These are phyloP conservation scores for Solanum bulbocastanum DNA, from an alignment of 257 asterid genomes.

Conservation along the genomic window DNA sequence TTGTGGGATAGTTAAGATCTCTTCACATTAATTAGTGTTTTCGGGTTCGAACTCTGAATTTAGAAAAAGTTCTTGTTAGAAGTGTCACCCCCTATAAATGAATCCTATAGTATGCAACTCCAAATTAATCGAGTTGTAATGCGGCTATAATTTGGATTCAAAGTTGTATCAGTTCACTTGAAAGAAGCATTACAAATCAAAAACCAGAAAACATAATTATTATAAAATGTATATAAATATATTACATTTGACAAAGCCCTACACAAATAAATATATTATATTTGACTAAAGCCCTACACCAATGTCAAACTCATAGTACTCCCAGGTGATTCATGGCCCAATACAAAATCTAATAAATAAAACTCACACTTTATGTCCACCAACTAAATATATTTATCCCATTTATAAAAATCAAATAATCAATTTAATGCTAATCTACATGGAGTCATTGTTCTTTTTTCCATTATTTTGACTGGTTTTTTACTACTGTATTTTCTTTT, in stretches of 20 bases:
- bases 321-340: neutral
- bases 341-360: neutral
- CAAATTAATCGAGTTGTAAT: no score
- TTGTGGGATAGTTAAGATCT: no score
- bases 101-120: accelerated
- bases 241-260: neutral
- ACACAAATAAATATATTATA: neutral
- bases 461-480: neutral
- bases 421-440: neutral
- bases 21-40: no score
- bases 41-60: no score
- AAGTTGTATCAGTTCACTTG: neutral
- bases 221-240: neutral
- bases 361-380: neutral
- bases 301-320: neutral
- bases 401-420: neutral
- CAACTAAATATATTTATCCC: neutral
- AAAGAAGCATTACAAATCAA: neutral
- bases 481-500: neutral
- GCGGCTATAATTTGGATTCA: no score
- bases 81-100: no score
- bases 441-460: neutral
- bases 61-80: no score
- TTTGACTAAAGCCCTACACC: neutral
- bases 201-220: no score